Base-by-base conservation (phyloP, 2,329 filamentous ascomycete species). In the Penicillium sumatraense region DNA sequence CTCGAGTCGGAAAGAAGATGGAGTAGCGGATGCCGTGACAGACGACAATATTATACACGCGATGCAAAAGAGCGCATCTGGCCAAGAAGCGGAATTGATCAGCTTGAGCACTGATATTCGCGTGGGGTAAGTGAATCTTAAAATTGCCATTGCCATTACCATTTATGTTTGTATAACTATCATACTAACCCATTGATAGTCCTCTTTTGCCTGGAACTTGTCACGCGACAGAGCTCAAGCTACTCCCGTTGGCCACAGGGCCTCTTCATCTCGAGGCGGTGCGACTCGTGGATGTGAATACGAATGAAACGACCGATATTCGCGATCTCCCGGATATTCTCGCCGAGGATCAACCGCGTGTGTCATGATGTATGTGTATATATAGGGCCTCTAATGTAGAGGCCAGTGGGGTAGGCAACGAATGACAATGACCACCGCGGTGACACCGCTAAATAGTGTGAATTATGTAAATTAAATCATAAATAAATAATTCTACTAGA, bases 91-190 rank as follows among this genome's bases (percentile, higher is more conserved):
- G 3, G 79, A 84, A 40, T 66, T 87, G 33, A 72, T 86, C 33
- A 82, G 80, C 59, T 67, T 86, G 54, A 86, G 80, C 42, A 81
- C 83, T 0, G 84, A 86, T 63, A 73, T 86, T 20, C 76, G 81
- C 24, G 76, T 86, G 49, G 84, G 83, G 82, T 84, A 68, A 71
- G 81, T 74, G 24, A 45, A 10, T 29, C 16, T 14, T 41, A n/a
- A n/a, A n/a, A n/a, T n/a, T n/a, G n/a, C n/a, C n/a, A n/a, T n/a
- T n/a, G n/a, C n/a, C n/a, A n/a, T n/a, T 24, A 16, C 29, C 29
- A 41, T 24, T 2, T 24, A n/a, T 14, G 16, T 16, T 8, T 1
- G 5, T 36, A 3, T 3, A 21, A 40, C n/a, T 21, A 14, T 11
- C 8, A 35, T 9, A 59, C 36, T 53, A 44, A 47, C 36, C 20